phyloP scores from a whole-genome alignment of 2,329 filamentous ascomycete genomes.

The Colletotrichum plurivorum region DNA sequence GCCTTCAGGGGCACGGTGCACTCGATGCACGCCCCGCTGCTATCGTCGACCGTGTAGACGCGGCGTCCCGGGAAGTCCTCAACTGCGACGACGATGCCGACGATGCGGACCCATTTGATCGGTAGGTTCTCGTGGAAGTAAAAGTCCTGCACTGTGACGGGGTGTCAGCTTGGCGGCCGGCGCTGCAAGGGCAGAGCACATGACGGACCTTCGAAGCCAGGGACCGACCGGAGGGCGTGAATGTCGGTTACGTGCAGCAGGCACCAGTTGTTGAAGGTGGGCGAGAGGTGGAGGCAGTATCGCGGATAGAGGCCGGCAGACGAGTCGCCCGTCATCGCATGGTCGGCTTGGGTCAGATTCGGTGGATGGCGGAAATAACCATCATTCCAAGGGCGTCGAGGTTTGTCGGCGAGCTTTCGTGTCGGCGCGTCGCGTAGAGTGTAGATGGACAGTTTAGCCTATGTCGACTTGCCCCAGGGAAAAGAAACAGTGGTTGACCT shows the following conservation, averaged over 20 bases:
- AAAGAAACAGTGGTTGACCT: constrained; percentile 27
- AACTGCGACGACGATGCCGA: constrained; percentile 77
- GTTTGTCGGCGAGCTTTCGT: neutral
- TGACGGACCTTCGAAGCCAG: constrained; percentile 66
- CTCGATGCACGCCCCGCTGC: constrained; percentile 72
- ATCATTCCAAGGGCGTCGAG: neutral
- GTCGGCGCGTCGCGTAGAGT: constrained; percentile 12
- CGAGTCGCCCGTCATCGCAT: constrained; percentile 66
- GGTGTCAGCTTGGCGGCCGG: neutral
- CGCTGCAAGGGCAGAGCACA: neutral
- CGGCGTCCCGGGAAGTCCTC: constrained; percentile 63
- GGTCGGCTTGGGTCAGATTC: constrained; percentile 40
- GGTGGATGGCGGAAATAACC: neutral
- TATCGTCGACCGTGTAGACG: constrained; percentile 75
- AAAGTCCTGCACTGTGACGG: constrained; percentile 61
- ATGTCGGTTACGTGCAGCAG: constrained; percentile 68
- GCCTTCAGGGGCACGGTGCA: constrained; percentile 49
- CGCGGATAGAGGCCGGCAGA: constrained; percentile 66
- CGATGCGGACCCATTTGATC: constrained; percentile 80
- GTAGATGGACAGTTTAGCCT: neutral
- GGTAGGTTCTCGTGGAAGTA: constrained; percentile 82
- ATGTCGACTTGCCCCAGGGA: neutral
- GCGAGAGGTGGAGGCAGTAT: constrained; percentile 75
- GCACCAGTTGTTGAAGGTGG: constrained; percentile 73
- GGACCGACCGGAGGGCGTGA: constrained; percentile 59